Base-by-base conservation (phyloP, 2,329 filamentous ascomycete genomes). In the Penicillium sp. region DNA sequence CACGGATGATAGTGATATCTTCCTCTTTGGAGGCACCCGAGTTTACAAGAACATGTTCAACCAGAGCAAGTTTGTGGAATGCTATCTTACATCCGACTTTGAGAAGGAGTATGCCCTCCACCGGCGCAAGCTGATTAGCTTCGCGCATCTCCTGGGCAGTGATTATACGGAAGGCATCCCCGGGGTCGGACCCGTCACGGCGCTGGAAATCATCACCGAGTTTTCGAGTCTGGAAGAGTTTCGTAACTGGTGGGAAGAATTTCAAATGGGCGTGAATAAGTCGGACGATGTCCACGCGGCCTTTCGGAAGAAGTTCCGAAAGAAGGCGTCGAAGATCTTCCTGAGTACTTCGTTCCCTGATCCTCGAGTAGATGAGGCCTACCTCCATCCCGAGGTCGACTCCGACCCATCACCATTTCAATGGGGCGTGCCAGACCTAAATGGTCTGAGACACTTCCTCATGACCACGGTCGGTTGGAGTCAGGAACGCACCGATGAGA, bases 31-130 rank as follows among this genome's bases (percentile, higher is more conserved):
- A 14, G 94, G 93, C 29, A 98, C 89, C 0, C 79, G 91, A 14
- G 86, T 98, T 18, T 98, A 98, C 77, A 98, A 98, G 69, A 98
- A 98, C 74, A 95, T 98, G 89, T 98, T 98, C 76, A 98, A 96
- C 69, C 85, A 89, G 59, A 93, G 93, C 68, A 98, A 98, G 66
- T 95, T 89, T 59, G 93, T 98, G 34, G 93, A 98, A 71, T 97
- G 93, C 70, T 98, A 97, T 64, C 78, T 98, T 8, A 73, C 83
- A 2, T 76, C 74, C 0, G 93, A 98, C 61, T 75, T 98, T 0
- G 88, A 95, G 60, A 86, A 86, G 58, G 94, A 98, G 59, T 85
- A 96, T 52, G 88, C 87, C 0, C 79, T 98, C 0, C 85, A 87
- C 3, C 82, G 91, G n/a, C 78, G 85, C 44, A 88, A 91, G 61